Conservation (phyloP, 2,329 filamentous ascomycete species). For the Cladophialophora carrionii region DNA sequence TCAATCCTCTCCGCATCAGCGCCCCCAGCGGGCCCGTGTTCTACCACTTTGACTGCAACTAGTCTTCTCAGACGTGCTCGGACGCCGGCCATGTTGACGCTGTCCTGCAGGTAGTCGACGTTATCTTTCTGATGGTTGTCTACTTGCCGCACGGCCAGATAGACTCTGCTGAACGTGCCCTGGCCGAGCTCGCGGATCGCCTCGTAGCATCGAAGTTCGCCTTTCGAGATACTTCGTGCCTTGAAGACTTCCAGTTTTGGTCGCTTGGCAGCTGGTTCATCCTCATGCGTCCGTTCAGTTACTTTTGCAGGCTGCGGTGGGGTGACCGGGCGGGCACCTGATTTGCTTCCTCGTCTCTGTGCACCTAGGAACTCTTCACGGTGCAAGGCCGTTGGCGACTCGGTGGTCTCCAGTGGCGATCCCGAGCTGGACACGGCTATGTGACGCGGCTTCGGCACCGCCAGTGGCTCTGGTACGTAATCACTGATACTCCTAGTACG, state of each 20-base stretch:
- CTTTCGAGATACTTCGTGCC: conserved; percentile 66
- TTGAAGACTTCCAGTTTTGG: conserved; percentile 65
- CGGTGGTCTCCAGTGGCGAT: conserved; percentile 53
- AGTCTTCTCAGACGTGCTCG: conserved; percentile 68
- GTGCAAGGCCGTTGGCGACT: conserved; percentile 60
- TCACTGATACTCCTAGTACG: conserved; percentile 87
- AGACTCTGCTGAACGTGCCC: conserved; percentile 93
- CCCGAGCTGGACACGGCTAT: conserved; percentile 70
- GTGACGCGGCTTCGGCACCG: conserved; percentile 68
- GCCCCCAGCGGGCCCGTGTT: conserved; percentile 90
- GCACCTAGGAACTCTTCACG: conserved; percentile 81
- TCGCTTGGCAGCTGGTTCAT: conserved; percentile 34
- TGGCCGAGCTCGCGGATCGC: conserved; percentile 81
- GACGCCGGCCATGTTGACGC: conserved; percentile 50
- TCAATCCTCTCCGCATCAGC: conserved; percentile 92
- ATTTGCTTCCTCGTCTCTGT: conserved; percentile 69
- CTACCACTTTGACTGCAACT: conserved; percentile 92
- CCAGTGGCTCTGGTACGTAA: conserved; percentile 73
- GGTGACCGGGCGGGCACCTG: conserved; percentile 69
- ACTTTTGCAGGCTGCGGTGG: conserved; percentile 68
- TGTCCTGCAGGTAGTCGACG: conserved; percentile 43
- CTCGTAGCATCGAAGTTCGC: conserved; percentile 76
- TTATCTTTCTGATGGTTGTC: conserved; percentile 51
- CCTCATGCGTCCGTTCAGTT: conserved; percentile 51
- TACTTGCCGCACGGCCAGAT: conserved; percentile 81